Conservation (phyloP, 331 rosid species). For the Erythrophleum ivorense region DNA sequence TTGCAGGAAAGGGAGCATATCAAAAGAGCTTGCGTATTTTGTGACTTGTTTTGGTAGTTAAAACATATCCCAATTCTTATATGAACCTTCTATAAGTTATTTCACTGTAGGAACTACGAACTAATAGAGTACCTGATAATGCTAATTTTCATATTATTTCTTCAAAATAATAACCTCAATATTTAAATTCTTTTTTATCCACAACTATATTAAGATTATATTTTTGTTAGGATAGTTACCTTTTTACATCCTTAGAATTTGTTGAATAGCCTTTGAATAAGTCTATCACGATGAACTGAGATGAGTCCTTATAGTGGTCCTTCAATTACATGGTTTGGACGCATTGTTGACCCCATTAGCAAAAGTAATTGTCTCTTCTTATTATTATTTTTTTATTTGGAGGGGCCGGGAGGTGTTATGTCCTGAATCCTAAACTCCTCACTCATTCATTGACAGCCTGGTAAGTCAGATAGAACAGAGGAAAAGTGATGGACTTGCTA, state of each 20-base stretch:
- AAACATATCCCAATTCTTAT: neutral
- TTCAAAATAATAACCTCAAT: neutral
- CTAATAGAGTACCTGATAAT: neutral
- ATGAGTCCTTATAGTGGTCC: neutral
- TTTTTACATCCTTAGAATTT: neutral
- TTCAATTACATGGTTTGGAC: neutral
- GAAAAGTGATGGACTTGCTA: conserved; percentile 20
- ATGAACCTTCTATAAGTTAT: neutral
- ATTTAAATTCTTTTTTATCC: neutral
- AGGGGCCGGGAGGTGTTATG: neutral
- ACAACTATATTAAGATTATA: neutral
- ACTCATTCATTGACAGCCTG: neutral
- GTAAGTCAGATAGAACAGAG: neutral
- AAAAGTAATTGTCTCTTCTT: neutral
- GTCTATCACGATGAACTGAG: neutral
- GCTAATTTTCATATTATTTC: neutral
- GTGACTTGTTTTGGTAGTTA: neutral
- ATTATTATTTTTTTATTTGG: neutral
- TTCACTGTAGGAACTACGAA: neutral
- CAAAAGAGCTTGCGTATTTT: neutral
- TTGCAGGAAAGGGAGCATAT: neutral
- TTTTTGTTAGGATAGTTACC: neutral
- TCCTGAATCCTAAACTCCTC: neutral
- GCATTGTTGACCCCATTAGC: neutral
- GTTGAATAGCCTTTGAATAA: neutral